Base-by-base conservation (phyloP, 179 eudicot genomes). In the Beta lomatogona region DNA sequence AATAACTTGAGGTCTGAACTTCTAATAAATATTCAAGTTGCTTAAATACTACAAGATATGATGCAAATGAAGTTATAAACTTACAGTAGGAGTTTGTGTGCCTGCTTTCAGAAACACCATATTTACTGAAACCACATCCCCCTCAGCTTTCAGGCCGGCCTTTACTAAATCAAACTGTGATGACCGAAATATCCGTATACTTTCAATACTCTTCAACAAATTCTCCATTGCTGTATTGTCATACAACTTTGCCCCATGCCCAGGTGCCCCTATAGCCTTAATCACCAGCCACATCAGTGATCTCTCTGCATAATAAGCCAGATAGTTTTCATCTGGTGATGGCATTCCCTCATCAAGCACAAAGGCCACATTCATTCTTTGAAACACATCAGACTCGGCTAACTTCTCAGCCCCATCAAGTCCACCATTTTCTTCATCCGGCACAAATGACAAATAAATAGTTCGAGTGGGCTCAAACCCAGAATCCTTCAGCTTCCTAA, bases 341-440 rank as follows among this genome's bases (percentile, higher is more conserved):
- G 76, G 76, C 76, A 72, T 72, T 22, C 60, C 76, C 76, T 72
- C 76, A 52, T 72, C 76, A 52, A 72, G 76, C 21, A 72, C 19
- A 25, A 72, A 72, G 76, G 76, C 60, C 57, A 72, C 76, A 22
- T 72, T 72, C 76, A 72, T 72, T 21, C 21, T 72, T 14, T 72
- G 59, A 72, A 50, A 72, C 76, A 72, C 41, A 11, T 50, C 76
- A 50, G 76, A 72, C 76, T 50, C 76, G 4, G 76, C 59, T 36
- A 72, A 72, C n/a, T 72, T 72, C 57, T 72, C 59, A 22, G 76
- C 76, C 19, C 76, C 76, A 72, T 72, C 76, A 72, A 72, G 76
- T 72, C 76, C 76, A 22, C 76, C 76, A 52, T 22, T 72, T 41
- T 72, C 76, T 72, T 72, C 76, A 25, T 72, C 76, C 41, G 76